Conservation (phyloP, 192 early-diverging fungal genomes). For the Diversispora epigaea region DNA sequence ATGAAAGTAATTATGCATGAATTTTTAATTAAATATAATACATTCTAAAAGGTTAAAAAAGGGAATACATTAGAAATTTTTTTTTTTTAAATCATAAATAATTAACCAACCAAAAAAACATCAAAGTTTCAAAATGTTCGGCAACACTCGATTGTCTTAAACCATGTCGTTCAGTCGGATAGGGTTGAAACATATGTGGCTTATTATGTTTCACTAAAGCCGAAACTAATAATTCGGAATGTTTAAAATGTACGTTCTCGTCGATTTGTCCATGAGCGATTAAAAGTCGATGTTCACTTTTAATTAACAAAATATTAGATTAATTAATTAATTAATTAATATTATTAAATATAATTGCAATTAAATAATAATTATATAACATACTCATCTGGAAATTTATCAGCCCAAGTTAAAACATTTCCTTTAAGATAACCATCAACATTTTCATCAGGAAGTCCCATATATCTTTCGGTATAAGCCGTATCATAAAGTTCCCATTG, state of each 20-base stretch:
- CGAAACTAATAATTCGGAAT: constrained; percentile 58
- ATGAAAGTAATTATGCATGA: no score
- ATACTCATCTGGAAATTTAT: constrained; percentile 61
- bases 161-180: constrained; percentile 76
- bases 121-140: constrained; percentile 78
- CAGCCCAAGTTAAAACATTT: constrained; percentile 51
- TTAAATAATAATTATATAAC: not conserved
- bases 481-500: constrained; percentile 74
- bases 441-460: constrained; percentile 56
- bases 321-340: not conserved
- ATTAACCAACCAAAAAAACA: constrained; percentile 61
- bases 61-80: no score
- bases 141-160: constrained; percentile 61
- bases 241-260: constrained; percentile 75
- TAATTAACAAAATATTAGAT: not conserved
- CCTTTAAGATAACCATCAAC: constrained; percentile 49
- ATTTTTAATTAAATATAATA: no score
- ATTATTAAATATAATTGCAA: not conserved
- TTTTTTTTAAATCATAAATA: constrained; percentile 49
- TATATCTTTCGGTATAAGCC: constrained; percentile 73
- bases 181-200: constrained; percentile 64
- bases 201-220: constrained; percentile 53
- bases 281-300: constrained; percentile 58
- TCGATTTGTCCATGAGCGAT: constrained; percentile 74
- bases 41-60: no score